Percentiles rank a stretch among this genome's conserved stretches.
Evolutionary conservation across 2,329 filamentous ascomycete genomes (phyloP).

Genomic region (Fusarium liriodendri): DNA sequence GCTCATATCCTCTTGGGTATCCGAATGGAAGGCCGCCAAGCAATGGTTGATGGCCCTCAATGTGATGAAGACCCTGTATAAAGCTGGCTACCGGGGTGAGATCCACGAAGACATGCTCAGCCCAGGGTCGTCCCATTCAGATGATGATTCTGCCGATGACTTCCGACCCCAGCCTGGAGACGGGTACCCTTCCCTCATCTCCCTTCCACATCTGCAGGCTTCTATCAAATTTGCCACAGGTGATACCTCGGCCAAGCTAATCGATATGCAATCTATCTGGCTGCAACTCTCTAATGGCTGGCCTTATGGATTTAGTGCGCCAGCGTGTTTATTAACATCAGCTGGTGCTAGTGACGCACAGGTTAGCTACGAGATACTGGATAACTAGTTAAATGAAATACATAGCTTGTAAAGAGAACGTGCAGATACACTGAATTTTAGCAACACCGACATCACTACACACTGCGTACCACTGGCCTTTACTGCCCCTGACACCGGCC

Average conservation of each 20-base stretch:
- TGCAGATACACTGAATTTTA: background rate
- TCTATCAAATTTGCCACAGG: background rate
- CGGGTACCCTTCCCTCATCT: conserved; percentile 3
- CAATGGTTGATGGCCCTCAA: conserved; percentile 34
- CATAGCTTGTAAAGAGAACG: background rate
- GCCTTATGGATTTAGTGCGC: background rate
- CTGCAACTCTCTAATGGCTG: background rate
- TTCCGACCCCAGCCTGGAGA: conserved; percentile 16
- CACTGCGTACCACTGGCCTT: conserved; percentile 85
- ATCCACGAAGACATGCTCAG: conserved; percentile 13
- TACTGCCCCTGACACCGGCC: conserved; percentile 45
- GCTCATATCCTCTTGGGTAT: background rate
- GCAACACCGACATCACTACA: no score
- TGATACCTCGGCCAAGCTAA: background rate
- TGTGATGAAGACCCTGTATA: conserved; percentile 40
- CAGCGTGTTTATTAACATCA: background rate
- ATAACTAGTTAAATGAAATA: background rate
- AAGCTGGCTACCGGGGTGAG: conserved; percentile 17
- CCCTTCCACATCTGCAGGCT: background rate
- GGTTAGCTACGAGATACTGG: background rate
- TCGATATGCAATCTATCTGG: background rate
- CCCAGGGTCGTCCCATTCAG: background rate
- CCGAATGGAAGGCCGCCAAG: background rate
- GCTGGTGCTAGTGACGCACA: background rate
- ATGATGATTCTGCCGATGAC: conserved; percentile 6